Base-by-base conservation (phyloP, 2,329 filamentous ascomycete genomes). In the Xylaria polymorpha region DNA sequence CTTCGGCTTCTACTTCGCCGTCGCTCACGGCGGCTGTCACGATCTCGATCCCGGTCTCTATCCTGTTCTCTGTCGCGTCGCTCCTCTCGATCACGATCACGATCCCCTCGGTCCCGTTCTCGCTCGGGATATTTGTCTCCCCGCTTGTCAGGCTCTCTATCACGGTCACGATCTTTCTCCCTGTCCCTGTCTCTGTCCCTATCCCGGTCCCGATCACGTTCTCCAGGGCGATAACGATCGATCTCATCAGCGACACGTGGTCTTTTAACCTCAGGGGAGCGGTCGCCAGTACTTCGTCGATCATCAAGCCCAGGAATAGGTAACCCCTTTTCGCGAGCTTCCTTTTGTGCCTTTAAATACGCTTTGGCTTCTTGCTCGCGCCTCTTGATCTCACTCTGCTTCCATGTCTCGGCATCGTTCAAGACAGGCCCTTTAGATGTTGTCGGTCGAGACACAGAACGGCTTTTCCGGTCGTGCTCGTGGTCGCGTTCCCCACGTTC, bases 291-390 rank as follows among this genome's bases (percentile, higher is more conserved):
- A 60, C 80, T 82, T 70, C 80, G 81, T 71, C 82, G 84, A 72
- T 88, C 86, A 62, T 88, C 85, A n/a, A 88, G 80, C n/a, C 86
- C 85, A 0, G 87, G 86, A 22, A 88, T 79, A 1, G 87, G 86
- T 48, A 88, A 77, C 9, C 87, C 87, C 75, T 90, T 90, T 57
- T 84, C 84, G 37, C 86, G 83, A 39, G 88, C 88, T 72, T 90
- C 87, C 70, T 87, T 86, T 73, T 89, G 87, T 2, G 87, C 87
- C 7, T 87, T 87, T 44, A 90, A 80, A 73, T 90, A 91, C 4
- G 87, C 87, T 76, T 89, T 90, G 46, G 89, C 89, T 77, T 90
- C 88, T 71, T 85, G 85, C 76, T 90, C 88, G 60, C 88, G 85
- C 76, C 88, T 87, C 76, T 84, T 87, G 62, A 89, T 87, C 73